Conservation (phyloP, 75 land plant genomes). For the Selaginella moellendorffii region DNA sequence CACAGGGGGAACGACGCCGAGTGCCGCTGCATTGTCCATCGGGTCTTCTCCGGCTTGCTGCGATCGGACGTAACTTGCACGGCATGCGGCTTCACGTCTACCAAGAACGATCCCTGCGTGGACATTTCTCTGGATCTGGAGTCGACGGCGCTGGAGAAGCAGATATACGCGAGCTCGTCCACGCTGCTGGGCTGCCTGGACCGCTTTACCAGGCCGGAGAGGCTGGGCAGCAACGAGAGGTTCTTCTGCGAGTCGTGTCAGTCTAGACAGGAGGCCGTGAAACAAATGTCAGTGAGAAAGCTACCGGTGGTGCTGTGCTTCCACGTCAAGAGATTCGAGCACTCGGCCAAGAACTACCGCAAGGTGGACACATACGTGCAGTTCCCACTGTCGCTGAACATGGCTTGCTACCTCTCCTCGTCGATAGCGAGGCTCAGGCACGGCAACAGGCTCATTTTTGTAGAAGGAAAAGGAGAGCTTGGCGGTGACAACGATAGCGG, state of each 20-base stretch:
- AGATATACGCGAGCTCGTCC: constrained; percentile 18
- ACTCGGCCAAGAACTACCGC: constrained; percentile 46
- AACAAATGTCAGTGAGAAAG: constrained; percentile 81
- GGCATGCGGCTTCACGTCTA: constrained; percentile 79
- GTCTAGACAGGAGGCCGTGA: constrained; percentile 57
- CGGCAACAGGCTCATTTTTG: constrained; percentile 59
- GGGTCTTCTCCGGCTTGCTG: constrained; percentile 70
- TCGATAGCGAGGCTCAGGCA: constrained; percentile 55
- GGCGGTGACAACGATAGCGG: constrained; percentile 17
- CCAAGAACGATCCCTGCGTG: constrained; percentile 81
- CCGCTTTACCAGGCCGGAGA: constrained; percentile 73
- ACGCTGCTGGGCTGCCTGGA: constrained; percentile 80
- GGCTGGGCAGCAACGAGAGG: constrained; percentile 60
- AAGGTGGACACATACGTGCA: constrained; percentile 78
- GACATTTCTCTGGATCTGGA: constrained; percentile 81
- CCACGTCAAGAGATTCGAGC: constrained; percentile 90
- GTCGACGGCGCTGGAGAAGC: constrained; percentile 15
- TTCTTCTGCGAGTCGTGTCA: constrained; percentile 67
- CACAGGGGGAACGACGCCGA: constrained; percentile 47
- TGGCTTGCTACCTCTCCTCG: constrained; percentile 75
- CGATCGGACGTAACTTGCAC: constrained; percentile 87
- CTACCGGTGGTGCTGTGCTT: constrained; percentile 79
- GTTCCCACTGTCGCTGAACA: constrained; percentile 67
- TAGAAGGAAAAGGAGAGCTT: constrained; percentile 30
- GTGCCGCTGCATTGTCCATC: constrained; percentile 76